Base-by-base conservation (phyloP, 2,329 filamentous ascomycete genomes). In the Fusarium sp. region DNA sequence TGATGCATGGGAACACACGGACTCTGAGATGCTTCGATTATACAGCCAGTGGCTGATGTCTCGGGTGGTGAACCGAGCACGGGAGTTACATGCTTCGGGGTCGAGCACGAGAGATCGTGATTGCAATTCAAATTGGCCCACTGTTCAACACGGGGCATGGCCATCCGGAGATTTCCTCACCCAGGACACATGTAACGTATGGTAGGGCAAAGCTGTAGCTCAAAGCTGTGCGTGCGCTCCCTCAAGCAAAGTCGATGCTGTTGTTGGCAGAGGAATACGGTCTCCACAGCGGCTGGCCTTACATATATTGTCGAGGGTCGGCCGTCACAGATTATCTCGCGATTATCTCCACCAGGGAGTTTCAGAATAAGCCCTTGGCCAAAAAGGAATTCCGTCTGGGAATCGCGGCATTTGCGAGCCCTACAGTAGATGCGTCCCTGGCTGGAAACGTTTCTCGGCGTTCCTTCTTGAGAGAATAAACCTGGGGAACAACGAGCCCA, bases 31-130 rank as follows among this genome's bases (percentile, higher is more conserved):
- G 63, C 40, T 32, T 68, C 40, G 35, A 63, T 40, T 57, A 40
- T 60, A 17, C 15, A 71, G 60, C 20, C 22, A 71, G 33, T 35
- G 45, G 38, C 17, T 38, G 32, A 52, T 72, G 64, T 69, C 71
- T 73, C 71, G 64, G 71, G 60, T 68, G 25, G 68, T 32, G 45
- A 74, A 57, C 57, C 57, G 71, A 74, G 25, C 35, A 67, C 25
- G 30, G 50, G 38, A 56, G 50, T 32, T 32, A 32, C 17, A 30
- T 22, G n/a, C 25, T 45, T 59, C 27, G 47, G 47, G 47, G 47
- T 54, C 12, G 33, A 54, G 50, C 45, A 20, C 54, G 30, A 57
- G 27, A 38, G 33, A 57, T 35, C 45, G 47, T 43, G 43, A 47
- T 30, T 63, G 25, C 43, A n/a, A 43, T 58, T 25, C 22, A 50